Evolutionary conservation across 2,329 filamentous ascomycete species (phyloP).

Genomic region (Rhinocladiella similis): DNA sequence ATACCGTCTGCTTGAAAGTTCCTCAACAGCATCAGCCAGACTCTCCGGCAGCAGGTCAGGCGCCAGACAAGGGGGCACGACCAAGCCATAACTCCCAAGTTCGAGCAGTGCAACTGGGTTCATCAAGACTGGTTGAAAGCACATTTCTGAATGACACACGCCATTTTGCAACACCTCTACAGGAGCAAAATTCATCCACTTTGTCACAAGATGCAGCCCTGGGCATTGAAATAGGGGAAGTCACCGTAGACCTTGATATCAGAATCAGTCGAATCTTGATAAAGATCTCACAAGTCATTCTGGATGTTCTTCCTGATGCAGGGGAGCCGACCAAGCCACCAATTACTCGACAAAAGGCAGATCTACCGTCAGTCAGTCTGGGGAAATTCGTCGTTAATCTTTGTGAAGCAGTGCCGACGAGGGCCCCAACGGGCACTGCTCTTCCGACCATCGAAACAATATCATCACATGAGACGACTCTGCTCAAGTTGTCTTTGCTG

Average conservation of each 20-base stretch:
- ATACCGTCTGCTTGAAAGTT: slow-evolving; percentile 8
- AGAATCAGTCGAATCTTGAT: slow-evolving; percentile 19
- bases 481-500: slow-evolving; percentile 17
- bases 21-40: slow-evolving; percentile 12
- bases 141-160: slow-evolving; percentile 18
- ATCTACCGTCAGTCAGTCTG: slow-evolving; percentile 7
- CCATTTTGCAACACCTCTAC: neutral
- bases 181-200: neutral
- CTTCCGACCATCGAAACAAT: slow-evolving; percentile 17
- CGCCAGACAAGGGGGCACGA: neutral
- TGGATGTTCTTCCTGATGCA: slow-evolving; percentile 10
- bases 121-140: slow-evolving; percentile 11
- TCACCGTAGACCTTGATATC: slow-evolving; percentile 25
- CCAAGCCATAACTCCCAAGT: neutral
- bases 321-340: neutral
- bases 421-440: slow-evolving; percentile 14
- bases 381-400: slow-evolving; percentile 15
- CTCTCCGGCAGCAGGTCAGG: neutral
- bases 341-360: neutral
- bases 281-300: slow-evolving; percentile 13
- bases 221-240: slow-evolving; percentile 12
- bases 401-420: slow-evolving; percentile 19
- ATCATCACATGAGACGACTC: slow-evolving; percentile 9
- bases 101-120: neutral
- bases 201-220: slow-evolving; percentile 3